Evolutionary conservation across 1,284 basidiomycete genomes (phyloP), one percentile per base, ranked within the genome.

Genomic region (Trichosporon coremiiforme): DNA sequence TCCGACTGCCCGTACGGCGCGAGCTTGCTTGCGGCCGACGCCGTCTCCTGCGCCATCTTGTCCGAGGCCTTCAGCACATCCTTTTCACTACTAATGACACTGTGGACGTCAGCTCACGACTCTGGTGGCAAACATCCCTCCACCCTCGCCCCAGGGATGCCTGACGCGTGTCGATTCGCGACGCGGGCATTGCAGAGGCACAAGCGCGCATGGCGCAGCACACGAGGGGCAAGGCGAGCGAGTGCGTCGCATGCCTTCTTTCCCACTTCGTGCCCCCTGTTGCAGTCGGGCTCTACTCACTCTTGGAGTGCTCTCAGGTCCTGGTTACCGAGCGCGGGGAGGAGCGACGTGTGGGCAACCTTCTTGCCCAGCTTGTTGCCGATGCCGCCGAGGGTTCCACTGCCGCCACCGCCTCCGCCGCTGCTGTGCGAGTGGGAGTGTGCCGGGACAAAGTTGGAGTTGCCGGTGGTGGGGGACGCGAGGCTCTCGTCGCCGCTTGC

Each of bases 81-180:
- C 85, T 98, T 98, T 83, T 98, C 95, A 0, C 91, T 87, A 2
- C 89, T 90, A 73, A 98, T 98, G 73, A 96, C 86, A 77, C 95
- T 93, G 65, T 0, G 55, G 4, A 5, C 17, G 67, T 75, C 66
- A 70, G 65, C 29, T 17, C 10, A 17, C 25, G 9, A 15, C 6
- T 13, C 29, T 10, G n/a, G 22, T 33, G 22, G 41, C 17, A 29
- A 70, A 7, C 6, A 38, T 12, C 36, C 7, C 17, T 9, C 36
- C 13, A 45, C 47, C 12, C 10, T 53, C 33, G 3, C 22, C 15
- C 36, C 15, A 29, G 38, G 64, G 22, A 29, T 36, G 3, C 3
- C 7, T 12, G 20, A 6, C 55, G 29, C 55, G 55, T 33, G 29
- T 8, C 2, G 64, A 50, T 10, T 31, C 33, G 25, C 25, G n/a